Evolutionary conservation across 2,329 filamentous ascomycete species (phyloP).

Genomic region (Clathrospora elynae): DNA sequence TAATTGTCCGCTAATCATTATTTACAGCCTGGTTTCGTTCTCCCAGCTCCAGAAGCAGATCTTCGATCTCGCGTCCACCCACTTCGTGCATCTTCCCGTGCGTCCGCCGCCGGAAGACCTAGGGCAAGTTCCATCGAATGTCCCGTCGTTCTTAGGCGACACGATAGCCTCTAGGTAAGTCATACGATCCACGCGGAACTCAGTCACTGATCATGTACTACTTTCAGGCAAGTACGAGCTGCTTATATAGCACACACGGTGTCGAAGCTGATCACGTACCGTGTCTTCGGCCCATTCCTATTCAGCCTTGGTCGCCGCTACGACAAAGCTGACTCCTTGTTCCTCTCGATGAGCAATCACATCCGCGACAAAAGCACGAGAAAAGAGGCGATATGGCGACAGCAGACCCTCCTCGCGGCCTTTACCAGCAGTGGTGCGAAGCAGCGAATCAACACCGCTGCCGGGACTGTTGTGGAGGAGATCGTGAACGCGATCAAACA

Average conservation of each 20-base stretch:
- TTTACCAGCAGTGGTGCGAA: constrained; percentile 63
- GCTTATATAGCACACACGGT: constrained; percentile 62
- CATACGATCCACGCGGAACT: neutral
- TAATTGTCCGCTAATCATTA: constrained; percentile 6
- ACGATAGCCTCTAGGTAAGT: constrained; percentile 54
- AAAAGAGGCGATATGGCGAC: constrained; percentile 63
- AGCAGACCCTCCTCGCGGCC: constrained; percentile 62
- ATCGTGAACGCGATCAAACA: constrained; percentile 61
- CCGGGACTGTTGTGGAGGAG: constrained; percentile 61
- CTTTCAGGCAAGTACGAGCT: constrained; percentile 54
- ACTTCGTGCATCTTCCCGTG: constrained; percentile 59
- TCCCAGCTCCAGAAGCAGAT: constrained; percentile 58
- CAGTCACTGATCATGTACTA: constrained; percentile 5
- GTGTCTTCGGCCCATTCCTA: constrained; percentile 63
- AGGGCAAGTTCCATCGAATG: constrained; percentile 56
- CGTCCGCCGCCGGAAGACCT: constrained; percentile 57
- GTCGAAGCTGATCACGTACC: constrained; percentile 60
- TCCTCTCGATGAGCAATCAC: constrained; percentile 60
- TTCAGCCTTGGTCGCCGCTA: constrained; percentile 61
- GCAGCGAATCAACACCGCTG: constrained; percentile 61
- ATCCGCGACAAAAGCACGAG: constrained; percentile 62
- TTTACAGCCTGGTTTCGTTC: constrained; percentile 57
- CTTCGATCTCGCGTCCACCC: constrained; percentile 57
- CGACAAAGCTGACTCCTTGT: constrained; percentile 62
- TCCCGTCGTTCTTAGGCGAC: constrained; percentile 62